Evolutionary conservation across 495 filamentous ascomycete species (phyloP).

Genomic region (Alectoria sarmentosa): DNA sequence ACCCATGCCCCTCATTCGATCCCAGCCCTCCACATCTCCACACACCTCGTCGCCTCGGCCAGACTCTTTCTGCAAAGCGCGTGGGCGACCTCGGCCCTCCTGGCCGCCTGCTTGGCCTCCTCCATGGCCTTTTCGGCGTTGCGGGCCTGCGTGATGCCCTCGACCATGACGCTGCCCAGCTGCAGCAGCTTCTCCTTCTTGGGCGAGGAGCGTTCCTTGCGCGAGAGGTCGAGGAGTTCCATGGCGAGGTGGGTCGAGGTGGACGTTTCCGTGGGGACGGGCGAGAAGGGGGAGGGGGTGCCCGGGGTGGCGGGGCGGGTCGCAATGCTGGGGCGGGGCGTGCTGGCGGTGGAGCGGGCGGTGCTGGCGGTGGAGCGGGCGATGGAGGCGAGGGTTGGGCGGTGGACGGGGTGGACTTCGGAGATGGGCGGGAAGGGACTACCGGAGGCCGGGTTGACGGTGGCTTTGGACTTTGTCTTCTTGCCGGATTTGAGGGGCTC

Average conservation of each 20-base stretch:
- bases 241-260: slow-evolving; percentile 32
- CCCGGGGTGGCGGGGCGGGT: slow-evolving; percentile 3
- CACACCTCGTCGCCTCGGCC: slow-evolving; percentile 31
- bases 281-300: slow-evolving; percentile 13
- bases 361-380: slow-evolving; percentile 12
- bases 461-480: slow-evolving; percentile 10
- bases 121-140: slow-evolving; percentile 35
- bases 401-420: slow-evolving; percentile 24
- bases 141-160: slow-evolving; percentile 31
- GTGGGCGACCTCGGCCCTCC: slow-evolving; percentile 30
- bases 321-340: background rate
- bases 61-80: slow-evolving; percentile 29
- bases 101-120: slow-evolving; percentile 32
- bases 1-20: background rate
- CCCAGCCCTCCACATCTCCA: slow-evolving; percentile 29
- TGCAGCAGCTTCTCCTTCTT: slow-evolving; percentile 30
- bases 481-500: slow-evolving; percentile 5
- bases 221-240: slow-evolving; percentile 32
- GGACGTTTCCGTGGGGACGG: slow-evolving; percentile 4
- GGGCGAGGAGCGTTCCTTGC: slow-evolving; percentile 27
- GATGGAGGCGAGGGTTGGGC: slow-evolving; percentile 21
- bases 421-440: slow-evolving; percentile 25
- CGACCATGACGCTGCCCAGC: slow-evolving; percentile 33
- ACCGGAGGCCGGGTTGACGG: slow-evolving; percentile 14
- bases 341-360: background rate